A percentile compares a stretch with the other conserved stretches of the same genome.
Conservation (phyloP, 176 grass and related monocot species). For the Rhynchospora pubera region DNA sequence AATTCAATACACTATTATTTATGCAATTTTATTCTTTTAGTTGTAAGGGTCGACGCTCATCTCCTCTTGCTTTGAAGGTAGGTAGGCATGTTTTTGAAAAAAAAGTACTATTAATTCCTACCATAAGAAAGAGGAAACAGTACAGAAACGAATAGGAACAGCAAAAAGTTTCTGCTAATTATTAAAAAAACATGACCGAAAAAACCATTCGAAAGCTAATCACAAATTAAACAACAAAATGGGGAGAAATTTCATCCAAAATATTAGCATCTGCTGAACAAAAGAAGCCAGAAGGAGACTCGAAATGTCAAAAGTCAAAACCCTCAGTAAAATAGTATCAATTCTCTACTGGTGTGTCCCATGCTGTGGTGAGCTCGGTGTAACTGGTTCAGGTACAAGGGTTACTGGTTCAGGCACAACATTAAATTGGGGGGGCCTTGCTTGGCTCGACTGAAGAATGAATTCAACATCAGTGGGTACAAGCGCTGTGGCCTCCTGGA, state of each 20-base stretch:
- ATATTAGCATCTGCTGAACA: background rate
- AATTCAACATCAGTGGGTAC: constrained; percentile 60
- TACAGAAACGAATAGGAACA: no score
- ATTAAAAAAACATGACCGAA: background rate
- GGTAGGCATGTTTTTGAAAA: no score
- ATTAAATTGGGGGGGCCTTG: constrained; percentile 50
- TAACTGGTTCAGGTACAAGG: constrained; percentile 1
- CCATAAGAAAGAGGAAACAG: no score
- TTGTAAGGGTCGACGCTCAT: no score
- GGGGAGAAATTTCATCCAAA: background rate
- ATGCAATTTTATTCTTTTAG: no score
- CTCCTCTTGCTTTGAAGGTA: no score
- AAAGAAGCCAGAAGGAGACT: background rate
- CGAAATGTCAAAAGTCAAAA: no score
- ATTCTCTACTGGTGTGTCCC: constrained; percentile 40
- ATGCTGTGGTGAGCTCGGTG: constrained; percentile 26
- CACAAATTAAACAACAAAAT: background rate
- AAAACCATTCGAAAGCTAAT: background rate
- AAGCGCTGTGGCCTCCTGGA: constrained; percentile 55
- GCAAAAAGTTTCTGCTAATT: no score
- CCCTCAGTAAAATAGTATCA: background rate
- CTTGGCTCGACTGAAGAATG: constrained; percentile 48
- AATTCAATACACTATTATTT: no score
- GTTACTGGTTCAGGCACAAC: constrained; percentile 37
- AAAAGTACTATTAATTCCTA: no score